These are phyloP conservation scores for Benincasa hispida DNA, from an alignment of 306 rosid species.

Conservation along the genomic window DNA sequence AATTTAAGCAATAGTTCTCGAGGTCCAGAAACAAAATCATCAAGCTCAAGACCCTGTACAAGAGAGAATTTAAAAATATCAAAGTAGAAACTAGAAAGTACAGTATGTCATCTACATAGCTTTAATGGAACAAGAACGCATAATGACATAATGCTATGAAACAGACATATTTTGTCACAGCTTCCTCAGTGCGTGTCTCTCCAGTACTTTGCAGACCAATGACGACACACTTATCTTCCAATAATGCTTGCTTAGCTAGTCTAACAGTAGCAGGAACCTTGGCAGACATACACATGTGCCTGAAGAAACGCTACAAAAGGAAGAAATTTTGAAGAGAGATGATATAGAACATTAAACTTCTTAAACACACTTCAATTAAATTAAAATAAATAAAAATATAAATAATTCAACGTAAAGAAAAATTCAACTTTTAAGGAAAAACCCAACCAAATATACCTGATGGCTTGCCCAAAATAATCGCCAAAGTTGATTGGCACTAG, in stretches of 20 bases:
- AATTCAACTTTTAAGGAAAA: not conserved
- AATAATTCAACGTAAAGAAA: not conserved
- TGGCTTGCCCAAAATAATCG: constrained; percentile 97
- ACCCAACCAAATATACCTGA: constrained; percentile 38
- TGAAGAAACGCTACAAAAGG: constrained; percentile 85
- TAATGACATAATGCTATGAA: constrained; percentile 13
- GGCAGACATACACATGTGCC: constrained; percentile 98
- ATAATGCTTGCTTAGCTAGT: constrained; percentile 75
- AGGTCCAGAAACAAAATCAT: constrained; percentile 97
- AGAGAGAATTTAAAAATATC: constrained; percentile 5
- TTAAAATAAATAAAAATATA: not conserved
- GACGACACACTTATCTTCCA: constrained; percentile 73
- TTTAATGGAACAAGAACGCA: constrained; percentile 7
- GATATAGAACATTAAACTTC: not conserved
- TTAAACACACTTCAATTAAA: not conserved
- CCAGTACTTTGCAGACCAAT: constrained; percentile 99
- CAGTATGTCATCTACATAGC: constrained; percentile 1
- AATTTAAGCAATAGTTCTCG: constrained; percentile 88
- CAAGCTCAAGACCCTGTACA: constrained; percentile 82
- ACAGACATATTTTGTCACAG: constrained; percentile 92
- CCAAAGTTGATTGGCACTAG: constrained; percentile 83
- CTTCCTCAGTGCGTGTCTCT: constrained; percentile 98
- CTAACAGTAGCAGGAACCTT: constrained; percentile 94
- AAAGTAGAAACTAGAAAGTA: constrained; percentile 1
- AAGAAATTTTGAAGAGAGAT: constrained; percentile 10